Evolutionary conservation across 768 basidiomycete species (phyloP).

Genomic region (Pleurotus sapidus): DNA sequence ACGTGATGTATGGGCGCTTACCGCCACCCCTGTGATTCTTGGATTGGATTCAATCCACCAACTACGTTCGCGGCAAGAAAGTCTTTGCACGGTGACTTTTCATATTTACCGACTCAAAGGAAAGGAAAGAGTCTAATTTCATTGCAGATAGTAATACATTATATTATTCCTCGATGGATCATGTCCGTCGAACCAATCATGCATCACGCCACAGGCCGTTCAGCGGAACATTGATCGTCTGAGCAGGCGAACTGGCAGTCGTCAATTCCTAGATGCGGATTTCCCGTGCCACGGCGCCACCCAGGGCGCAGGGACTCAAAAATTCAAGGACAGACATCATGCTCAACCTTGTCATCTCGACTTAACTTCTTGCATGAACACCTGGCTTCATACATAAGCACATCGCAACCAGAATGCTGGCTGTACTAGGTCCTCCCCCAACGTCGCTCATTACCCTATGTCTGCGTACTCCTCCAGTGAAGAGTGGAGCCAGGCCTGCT

Average conservation of each 20-base stretch:
- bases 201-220: neutral
- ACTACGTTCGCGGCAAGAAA: too few species aligned
- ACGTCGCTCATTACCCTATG: slow-evolving; percentile 7
- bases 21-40: neutral
- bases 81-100: too few species aligned
- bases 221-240: neutral
- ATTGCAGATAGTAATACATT: too few species aligned
- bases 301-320: neutral
- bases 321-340: neutral
- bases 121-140: too few species aligned
- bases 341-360: neutral
- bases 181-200: too few species aligned
- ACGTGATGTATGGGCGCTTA: neutral
- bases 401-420: slow-evolving; percentile 5
- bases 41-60: too few species aligned
- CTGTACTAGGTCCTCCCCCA: slow-evolving; percentile 4
- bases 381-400: slow-evolving; percentile 3
- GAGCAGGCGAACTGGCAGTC: neutral
- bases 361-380: slow-evolving; percentile 3
- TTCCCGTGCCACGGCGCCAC: neutral
- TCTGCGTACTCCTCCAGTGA: slow-evolving; percentile 9
- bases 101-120: too few species aligned
- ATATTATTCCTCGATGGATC: too few species aligned
- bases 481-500: slow-evolving; percentile 7
- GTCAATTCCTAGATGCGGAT: neutral